Conservation (phyloP, 2,329 filamentous ascomycete species). For the Colletotrichum magnum region DNA sequence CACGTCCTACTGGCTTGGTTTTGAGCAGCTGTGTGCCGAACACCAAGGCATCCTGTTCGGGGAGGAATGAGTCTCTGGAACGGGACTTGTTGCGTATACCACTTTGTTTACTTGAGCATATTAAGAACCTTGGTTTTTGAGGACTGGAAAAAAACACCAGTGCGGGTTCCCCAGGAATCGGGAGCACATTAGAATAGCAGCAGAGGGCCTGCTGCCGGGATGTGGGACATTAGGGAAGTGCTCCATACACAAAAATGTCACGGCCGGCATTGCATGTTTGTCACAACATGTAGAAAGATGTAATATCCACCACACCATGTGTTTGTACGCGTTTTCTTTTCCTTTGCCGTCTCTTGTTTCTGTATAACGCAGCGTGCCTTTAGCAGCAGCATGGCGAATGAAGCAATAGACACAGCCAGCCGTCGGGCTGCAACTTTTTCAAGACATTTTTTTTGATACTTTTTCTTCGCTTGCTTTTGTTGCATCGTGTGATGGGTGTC, state of each 20-base stretch:
- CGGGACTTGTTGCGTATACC: not conserved
- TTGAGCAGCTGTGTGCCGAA: conserved; percentile 39
- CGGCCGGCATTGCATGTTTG: conserved; percentile 32
- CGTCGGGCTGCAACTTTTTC: not conserved
- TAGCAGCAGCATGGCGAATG: conserved; percentile 17
- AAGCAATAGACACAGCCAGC: conserved; percentile 27
- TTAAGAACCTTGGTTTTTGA: conserved; percentile 17
- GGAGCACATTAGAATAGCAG: conserved; percentile 21
- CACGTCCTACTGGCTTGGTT: conserved; percentile 36
- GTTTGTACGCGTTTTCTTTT: conserved; percentile 14
- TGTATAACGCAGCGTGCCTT: conserved; percentile 23
- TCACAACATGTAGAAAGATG: conserved; percentile 23
- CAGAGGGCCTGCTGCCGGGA: conserved; percentile 11
- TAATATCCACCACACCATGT: conserved; percentile 21
- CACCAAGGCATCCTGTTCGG: conserved; percentile 37
- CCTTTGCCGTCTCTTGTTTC: not conserved
- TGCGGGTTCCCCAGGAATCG: conserved; percentile 19
- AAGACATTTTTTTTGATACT: conserved; percentile 1
- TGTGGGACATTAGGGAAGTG: not conserved
- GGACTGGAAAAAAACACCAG: conserved; percentile 23
- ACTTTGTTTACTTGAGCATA: conserved; percentile 14
- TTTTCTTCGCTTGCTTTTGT: not conserved
- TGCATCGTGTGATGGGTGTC: not conserved
- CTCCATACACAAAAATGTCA: conserved; percentile 20
- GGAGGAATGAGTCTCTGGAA: conserved; percentile 21